Evolutionary conservation across 2,329 filamentous ascomycete species (phyloP).

Genomic region (Arthrocladium fulminans): DNA sequence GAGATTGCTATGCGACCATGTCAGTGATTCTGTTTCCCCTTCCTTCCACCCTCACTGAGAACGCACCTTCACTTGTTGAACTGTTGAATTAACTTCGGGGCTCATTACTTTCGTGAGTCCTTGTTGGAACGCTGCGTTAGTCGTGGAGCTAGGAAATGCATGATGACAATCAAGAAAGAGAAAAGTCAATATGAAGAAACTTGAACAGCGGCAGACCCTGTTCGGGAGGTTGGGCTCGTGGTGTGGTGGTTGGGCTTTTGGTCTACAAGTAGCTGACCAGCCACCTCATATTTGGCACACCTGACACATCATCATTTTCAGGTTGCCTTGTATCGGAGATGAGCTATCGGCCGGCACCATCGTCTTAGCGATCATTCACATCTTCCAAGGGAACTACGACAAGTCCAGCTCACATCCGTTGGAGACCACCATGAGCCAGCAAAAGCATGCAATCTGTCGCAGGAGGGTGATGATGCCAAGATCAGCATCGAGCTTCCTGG

Average conservation of each 20-base stretch:
- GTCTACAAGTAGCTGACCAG: constrained; percentile 2
- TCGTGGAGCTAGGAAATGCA: constrained; percentile 15
- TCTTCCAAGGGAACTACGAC: no score
- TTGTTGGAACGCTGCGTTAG: constrained; percentile 13
- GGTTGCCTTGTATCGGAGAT: neutral
- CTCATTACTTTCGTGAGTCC: constrained; percentile 25
- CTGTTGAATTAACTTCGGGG: constrained; percentile 21
- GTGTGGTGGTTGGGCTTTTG: constrained; percentile 19
- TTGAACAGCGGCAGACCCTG: constrained; percentile 4
- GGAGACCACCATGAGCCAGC: neutral
- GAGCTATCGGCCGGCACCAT: neutral
- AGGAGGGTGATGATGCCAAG: neutral
- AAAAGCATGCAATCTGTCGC: neutral
- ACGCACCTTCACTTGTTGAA: constrained; percentile 35
- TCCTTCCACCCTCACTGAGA: constrained; percentile 11
- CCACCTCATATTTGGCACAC: neutral
- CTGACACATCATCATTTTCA: constrained; percentile 2
- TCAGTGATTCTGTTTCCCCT: neutral
- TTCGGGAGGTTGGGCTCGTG: constrained; percentile 18
- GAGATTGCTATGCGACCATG: constrained; percentile 29
- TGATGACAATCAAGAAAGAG: constrained; percentile 14
- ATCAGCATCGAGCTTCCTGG: no score
- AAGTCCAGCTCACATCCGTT: no score
- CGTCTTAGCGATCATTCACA: neutral
- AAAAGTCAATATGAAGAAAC: constrained; percentile 14